These are phyloP conservation scores for Zhuliangozyma parablackwelliae DNA, from an alignment of 1,139 yeast genomes.

Conservation along the genomic window DNA sequence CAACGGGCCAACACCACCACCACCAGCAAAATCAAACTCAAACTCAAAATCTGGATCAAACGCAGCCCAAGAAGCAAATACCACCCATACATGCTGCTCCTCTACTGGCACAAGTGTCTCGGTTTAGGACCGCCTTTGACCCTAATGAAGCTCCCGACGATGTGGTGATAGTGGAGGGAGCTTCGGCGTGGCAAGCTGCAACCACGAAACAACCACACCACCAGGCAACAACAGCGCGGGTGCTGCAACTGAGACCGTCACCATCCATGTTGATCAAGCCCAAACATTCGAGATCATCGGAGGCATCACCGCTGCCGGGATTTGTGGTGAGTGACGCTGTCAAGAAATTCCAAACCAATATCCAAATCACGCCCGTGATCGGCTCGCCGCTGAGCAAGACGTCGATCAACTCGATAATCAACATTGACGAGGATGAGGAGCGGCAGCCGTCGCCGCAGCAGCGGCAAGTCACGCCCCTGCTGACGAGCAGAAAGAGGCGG, in stretches of 20 bases:
- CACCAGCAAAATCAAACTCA: neutral
- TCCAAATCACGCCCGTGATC: conserved; percentile 13
- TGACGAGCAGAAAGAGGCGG: conserved; percentile 11
- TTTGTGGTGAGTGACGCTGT: conserved; percentile 18
- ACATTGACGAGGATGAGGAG: conserved; percentile 17
- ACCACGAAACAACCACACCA: conserved; percentile 1
- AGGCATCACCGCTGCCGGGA: conserved; percentile 3
- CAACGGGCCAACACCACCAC: conserved; percentile 1
- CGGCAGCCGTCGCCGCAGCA: neutral
- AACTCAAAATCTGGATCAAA: neutral
- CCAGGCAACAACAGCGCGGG: conserved; percentile 1
- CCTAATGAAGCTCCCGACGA: conserved; percentile 12
- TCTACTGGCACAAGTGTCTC: conserved; percentile 17
- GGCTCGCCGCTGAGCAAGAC: conserved; percentile 21
- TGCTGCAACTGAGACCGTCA: conserved; percentile 1
- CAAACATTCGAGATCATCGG: too few species aligned
- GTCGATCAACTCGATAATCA: conserved; percentile 36
- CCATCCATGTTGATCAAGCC: too few species aligned
- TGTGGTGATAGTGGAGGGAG: conserved; percentile 10
- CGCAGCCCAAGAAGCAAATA: neutral
- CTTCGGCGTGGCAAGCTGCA: conserved; percentile 8
- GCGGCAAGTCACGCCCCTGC: conserved; percentile 7
- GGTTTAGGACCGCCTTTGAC: conserved; percentile 21
- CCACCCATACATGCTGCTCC: conserved; percentile 3
- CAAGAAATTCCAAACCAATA: conserved; percentile 29